Percentiles rank a stretch among this genome's conserved stretches.
Conservation (phyloP, 768 basidiomycete genomes). For the Boletellus ananiceps region DNA sequence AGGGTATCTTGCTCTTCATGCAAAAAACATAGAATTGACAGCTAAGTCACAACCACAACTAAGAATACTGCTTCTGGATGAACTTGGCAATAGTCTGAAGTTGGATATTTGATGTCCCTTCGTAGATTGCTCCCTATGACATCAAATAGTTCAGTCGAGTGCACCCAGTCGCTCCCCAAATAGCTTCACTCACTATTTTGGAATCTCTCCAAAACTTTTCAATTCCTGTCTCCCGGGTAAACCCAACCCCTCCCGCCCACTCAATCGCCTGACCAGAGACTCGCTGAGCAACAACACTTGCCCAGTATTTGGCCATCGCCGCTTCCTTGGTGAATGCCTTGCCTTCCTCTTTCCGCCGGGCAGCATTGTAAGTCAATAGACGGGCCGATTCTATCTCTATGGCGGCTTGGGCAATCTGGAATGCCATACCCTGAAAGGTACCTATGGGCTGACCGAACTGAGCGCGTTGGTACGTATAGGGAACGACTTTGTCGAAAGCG, state of each 20-base stretch:
- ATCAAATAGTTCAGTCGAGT: neutral
- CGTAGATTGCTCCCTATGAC: constrained; percentile 79
- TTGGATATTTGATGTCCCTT: constrained; percentile 98
- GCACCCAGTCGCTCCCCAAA: neutral
- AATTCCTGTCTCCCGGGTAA: constrained; percentile 89
- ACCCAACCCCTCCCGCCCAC: constrained; percentile 93
- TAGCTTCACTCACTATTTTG: constrained; percentile 68
- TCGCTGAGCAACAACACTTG: constrained; percentile 82
- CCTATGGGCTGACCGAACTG: constrained; percentile 95
- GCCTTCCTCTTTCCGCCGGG: constrained; percentile 90
- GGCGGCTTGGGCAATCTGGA: constrained; percentile 90
- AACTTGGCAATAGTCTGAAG: constrained; percentile 93
- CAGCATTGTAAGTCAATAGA: constrained; percentile 93
- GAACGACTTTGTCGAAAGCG: constrained; percentile 92
- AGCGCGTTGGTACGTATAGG: constrained; percentile 88
- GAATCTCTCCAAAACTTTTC: constrained; percentile 98
- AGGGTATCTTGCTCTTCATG: constrained; percentile 64
- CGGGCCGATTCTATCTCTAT: constrained; percentile 87
- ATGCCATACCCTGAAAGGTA: constrained; percentile 93
- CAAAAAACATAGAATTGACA: constrained; percentile 23
- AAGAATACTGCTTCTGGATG: constrained; percentile 82
- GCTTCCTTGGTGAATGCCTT: constrained; percentile 85
- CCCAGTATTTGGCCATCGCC: constrained; percentile 96
- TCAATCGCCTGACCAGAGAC: constrained; percentile 91
- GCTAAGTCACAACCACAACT: constrained; percentile 1